Conservation (phyloP, 2,329 filamentous ascomycete species). For the Fusarium palustre region DNA sequence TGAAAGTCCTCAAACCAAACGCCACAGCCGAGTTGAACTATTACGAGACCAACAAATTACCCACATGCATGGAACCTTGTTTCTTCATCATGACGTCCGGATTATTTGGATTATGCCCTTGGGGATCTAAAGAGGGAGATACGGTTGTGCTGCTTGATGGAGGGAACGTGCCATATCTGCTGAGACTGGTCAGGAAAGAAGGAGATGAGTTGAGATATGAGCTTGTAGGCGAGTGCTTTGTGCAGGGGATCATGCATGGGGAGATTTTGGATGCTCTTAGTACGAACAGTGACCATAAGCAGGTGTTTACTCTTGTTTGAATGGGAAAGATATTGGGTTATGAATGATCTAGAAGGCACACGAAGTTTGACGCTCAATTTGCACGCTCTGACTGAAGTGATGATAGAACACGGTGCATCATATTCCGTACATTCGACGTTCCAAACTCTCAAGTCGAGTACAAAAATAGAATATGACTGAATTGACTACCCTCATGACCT, state of each 20-base stretch:
- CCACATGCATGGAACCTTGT: constrained; percentile 14
- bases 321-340: too few species aligned
- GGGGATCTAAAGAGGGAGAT: constrained; percentile 25
- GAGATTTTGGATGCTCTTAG: constrained; percentile 9
- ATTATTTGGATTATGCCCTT: constrained; percentile 29
- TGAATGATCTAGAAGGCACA: too few species aligned
- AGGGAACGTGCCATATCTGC: constrained; percentile 28
- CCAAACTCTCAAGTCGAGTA: neutral
- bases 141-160: constrained; percentile 22
- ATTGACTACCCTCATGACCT: neutral
- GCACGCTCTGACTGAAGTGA: too few species aligned
- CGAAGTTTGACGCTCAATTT: too few species aligned
- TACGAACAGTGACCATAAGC: neutral
- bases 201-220: neutral
- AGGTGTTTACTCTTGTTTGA: constrained; percentile 7
- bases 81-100: constrained; percentile 27
- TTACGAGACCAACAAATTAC: constrained; percentile 12
- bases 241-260: constrained; percentile 30
- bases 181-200: neutral
- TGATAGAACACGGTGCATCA: too few species aligned
- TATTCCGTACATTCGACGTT: too few species aligned
- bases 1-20: neutral
- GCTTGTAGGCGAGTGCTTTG: constrained; percentile 32
- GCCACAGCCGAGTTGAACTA: fast-evolving
- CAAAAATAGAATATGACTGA: neutral